These are phyloP conservation scores for Bacidia gigantensis DNA, from an alignment of 495 filamentous ascomycete genomes.

Conservation along the genomic window DNA sequence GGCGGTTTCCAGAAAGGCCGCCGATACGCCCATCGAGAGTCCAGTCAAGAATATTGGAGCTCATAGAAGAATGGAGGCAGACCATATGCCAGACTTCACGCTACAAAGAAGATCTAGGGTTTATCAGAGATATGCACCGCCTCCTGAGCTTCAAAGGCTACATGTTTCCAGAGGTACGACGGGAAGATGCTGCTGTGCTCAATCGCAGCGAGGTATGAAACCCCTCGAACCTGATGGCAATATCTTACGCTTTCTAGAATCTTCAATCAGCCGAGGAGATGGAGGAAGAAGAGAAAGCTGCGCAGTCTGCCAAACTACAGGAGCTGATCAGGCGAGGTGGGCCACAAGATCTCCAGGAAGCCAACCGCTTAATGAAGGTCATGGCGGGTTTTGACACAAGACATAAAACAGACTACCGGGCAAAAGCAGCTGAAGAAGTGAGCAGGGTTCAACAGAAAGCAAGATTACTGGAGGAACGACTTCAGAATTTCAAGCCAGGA, in stretches of 20 bases:
- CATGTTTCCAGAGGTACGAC: conserved; percentile 76
- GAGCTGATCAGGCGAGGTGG: conserved; percentile 87
- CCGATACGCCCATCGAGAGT: conserved; percentile 73
- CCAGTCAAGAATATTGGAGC: conserved; percentile 83
- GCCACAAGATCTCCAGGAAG: conserved; percentile 87
- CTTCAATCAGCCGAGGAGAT: conserved; percentile 95
- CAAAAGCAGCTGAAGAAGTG: conserved; percentile 93
- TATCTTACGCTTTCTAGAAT: conserved; percentile 45
- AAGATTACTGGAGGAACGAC: conserved; percentile 77
- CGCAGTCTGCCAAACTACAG: conserved; percentile 92
- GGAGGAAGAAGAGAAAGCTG: conserved; percentile 91
- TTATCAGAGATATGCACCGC: conserved; percentile 96
- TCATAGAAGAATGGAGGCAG: conserved; percentile 95
- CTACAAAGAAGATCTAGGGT: conserved; percentile 92
- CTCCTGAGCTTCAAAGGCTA: conserved; percentile 94
- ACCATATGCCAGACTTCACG: conserved; percentile 96
- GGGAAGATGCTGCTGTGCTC: conserved; percentile 90
- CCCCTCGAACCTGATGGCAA: neutral
- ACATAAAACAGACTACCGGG: conserved; percentile 92
- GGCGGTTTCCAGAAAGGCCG: conserved; percentile 87
- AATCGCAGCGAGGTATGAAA: conserved; percentile 88
- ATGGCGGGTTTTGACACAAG: conserved; percentile 95
- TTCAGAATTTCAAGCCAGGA: conserved; percentile 68
- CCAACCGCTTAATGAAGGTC: conserved; percentile 93
- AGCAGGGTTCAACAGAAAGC: conserved; percentile 87